A percentile compares a stretch with the other conserved stretches of the same genome.
phyloP scores from a whole-genome alignment of 2,329 filamentous ascomycete species.

The Penicillium sp. region DNA sequence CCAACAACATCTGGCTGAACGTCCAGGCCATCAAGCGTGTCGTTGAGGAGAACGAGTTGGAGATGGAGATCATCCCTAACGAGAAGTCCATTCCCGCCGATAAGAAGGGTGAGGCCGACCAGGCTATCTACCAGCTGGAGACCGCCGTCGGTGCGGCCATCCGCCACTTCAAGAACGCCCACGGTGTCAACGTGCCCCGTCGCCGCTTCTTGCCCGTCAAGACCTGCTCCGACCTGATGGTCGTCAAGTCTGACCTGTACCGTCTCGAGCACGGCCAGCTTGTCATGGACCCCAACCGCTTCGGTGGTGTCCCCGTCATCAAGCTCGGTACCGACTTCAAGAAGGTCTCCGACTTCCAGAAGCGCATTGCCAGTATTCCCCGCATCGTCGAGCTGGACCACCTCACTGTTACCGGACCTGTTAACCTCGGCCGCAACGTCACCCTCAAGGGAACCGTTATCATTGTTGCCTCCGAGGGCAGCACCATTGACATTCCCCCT shows the following conservation, averaged over 20 bases:
- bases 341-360: slow-evolving; percentile 78
- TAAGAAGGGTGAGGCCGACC: slow-evolving; percentile 98
- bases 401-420: slow-evolving; percentile 91
- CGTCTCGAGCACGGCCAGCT: slow-evolving; percentile 97
- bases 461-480: slow-evolving; percentile 94
- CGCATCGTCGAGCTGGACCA: slow-evolving; percentile 53
- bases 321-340: slow-evolving; percentile 99
- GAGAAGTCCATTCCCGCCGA: slow-evolving; percentile 96
- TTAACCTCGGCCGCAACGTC: slow-evolving; percentile 91
- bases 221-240: slow-evolving; percentile 98
- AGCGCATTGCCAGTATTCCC: slow-evolving; percentile 44
- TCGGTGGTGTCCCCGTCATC: slow-evolving; percentile 93
- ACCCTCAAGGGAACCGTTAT: slow-evolving; percentile 96
- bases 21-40: slow-evolving; percentile 95
- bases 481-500: slow-evolving; percentile 93
- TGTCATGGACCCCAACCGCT: slow-evolving; percentile 90
- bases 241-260: slow-evolving; percentile 99
- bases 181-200: slow-evolving; percentile 97
- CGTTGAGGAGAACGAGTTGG: slow-evolving; percentile 94
- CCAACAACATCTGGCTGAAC: slow-evolving; percentile 99
- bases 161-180: slow-evolving; percentile 95
- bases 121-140: slow-evolving; percentile 96
- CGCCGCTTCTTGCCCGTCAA: slow-evolving; percentile 98
- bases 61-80: slow-evolving; percentile 99
- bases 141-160: slow-evolving; percentile 97